Evolutionary conservation across 208 protist species (phyloP).

Genomic region (Leishmania guyanensis): DNA sequence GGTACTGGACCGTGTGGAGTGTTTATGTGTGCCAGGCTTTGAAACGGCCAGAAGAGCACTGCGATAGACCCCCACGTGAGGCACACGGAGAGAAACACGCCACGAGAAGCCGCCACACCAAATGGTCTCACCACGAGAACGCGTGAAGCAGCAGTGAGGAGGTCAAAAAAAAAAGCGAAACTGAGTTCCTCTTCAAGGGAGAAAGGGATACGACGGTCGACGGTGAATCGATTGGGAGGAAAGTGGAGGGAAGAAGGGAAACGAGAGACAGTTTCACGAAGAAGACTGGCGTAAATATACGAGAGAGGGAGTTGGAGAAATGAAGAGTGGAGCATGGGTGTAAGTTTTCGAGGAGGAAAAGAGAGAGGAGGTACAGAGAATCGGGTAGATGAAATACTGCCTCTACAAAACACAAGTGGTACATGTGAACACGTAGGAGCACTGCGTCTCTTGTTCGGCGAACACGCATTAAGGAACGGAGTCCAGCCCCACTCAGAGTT

Average conservation of each 20-base stretch:
- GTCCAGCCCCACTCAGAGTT: not conserved
- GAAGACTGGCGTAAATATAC: not conserved
- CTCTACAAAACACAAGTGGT: not conserved
- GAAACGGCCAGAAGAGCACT: not conserved
- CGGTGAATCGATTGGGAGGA: not conserved
- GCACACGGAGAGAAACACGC: not conserved
- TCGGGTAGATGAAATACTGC: not conserved
- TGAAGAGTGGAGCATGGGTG: not conserved
- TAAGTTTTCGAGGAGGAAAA: slow-evolving; percentile 1
- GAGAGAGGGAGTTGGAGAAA: not conserved
- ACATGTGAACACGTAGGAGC: not conserved
- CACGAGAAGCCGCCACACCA: not conserved
- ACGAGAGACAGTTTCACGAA: not conserved
- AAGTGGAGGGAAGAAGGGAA: not conserved
- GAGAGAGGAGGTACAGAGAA: not conserved
- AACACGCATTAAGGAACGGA: not conserved
- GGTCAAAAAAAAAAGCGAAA: no score
- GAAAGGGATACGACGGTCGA: not conserved
- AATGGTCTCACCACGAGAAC: not conserved
- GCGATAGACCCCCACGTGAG: not conserved
- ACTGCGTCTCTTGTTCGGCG: not conserved
- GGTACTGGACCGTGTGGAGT: not conserved
- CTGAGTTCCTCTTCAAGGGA: not conserved
- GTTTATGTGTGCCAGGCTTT: not conserved
- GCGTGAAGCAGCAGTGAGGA: not conserved